These are phyloP conservation scores for Pueraria montana DNA, from an alignment of 306 rosid species.

Conservation along the genomic window DNA sequence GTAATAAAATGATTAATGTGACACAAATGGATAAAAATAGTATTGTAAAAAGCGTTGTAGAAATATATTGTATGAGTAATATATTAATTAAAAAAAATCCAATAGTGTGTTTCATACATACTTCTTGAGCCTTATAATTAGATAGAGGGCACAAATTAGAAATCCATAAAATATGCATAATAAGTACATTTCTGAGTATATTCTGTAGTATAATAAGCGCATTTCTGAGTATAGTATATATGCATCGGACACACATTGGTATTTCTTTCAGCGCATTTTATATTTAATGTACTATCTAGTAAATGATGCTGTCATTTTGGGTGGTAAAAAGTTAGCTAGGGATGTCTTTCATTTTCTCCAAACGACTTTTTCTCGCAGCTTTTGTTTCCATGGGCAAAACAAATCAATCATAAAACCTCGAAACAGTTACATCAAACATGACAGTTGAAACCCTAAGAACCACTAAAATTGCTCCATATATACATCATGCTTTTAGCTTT, in stretches of 20 bases:
- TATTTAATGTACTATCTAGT: not conserved
- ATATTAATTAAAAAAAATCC: not conserved
- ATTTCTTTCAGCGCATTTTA: not conserved
- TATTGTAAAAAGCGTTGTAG: not conserved
- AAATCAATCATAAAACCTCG: constrained; percentile 50
- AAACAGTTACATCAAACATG: constrained; percentile 42
- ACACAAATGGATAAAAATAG: not conserved
- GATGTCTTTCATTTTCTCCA: constrained; percentile 45
- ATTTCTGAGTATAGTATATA: not conserved
- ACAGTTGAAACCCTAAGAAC: constrained; percentile 39
- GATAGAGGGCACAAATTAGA: not conserved
- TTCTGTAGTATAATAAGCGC: too few relatives aligned
- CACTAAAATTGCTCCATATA: constrained; percentile 46
- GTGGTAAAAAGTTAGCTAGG: constrained; percentile 45
- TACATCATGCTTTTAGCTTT: constrained; percentile 10
- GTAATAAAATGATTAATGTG: not conserved
- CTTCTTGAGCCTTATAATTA: too few relatives aligned
- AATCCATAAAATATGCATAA: not conserved
- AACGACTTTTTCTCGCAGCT: constrained; percentile 12
- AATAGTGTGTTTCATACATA: not conserved
- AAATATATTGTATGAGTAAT: not conserved
- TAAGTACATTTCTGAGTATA: not conserved
- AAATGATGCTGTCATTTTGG: constrained; percentile 45
- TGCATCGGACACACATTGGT: not conserved
- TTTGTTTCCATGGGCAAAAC: constrained; percentile 43